phyloP scores from a whole-genome alignment of 2,329 filamentous ascomycete species.

The Sclerotinia subarctica region DNA sequence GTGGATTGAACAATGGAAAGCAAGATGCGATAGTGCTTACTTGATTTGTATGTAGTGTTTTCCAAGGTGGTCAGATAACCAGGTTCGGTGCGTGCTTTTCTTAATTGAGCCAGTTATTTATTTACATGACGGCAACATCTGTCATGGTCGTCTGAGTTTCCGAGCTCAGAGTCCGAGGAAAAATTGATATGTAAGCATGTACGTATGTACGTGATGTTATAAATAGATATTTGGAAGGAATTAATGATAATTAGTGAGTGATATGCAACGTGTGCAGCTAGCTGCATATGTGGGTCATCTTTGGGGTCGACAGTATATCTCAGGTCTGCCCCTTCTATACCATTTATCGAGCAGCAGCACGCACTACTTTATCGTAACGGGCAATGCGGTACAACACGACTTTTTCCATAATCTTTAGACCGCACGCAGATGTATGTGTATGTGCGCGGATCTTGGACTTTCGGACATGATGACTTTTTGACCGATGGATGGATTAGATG shows the following conservation, averaged over 20 bases:
- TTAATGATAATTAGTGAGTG: neutral
- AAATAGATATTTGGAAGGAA: neutral
- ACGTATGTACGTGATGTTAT: slow-evolving; percentile 3
- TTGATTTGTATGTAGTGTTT: neutral
- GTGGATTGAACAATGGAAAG: neutral
- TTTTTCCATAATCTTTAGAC: neutral
- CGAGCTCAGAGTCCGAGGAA: neutral
- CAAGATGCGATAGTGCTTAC: slow-evolving; percentile 13
- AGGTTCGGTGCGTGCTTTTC: neutral
- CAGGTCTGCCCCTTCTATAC: neutral
- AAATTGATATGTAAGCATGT: neutral
- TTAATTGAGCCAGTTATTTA: neutral
- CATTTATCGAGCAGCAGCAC: neutral
- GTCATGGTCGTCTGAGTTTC: neutral
- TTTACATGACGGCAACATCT: neutral
- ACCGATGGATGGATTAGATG: neutral
- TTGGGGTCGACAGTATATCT: slow-evolving; percentile 16
- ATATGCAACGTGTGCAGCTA: slow-evolving; percentile 7
- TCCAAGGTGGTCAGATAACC: slow-evolving; percentile 12
- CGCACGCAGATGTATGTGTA: neutral
- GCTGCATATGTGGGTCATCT: slow-evolving; percentile 19
- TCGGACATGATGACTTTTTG: neutral
- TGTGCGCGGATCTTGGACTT: neutral
- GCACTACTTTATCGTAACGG: neutral
- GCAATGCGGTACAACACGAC: slow-evolving; percentile 1